Conservation (phyloP, 2,329 filamentous ascomycete species). For the Cladophialophora exuberans region DNA sequence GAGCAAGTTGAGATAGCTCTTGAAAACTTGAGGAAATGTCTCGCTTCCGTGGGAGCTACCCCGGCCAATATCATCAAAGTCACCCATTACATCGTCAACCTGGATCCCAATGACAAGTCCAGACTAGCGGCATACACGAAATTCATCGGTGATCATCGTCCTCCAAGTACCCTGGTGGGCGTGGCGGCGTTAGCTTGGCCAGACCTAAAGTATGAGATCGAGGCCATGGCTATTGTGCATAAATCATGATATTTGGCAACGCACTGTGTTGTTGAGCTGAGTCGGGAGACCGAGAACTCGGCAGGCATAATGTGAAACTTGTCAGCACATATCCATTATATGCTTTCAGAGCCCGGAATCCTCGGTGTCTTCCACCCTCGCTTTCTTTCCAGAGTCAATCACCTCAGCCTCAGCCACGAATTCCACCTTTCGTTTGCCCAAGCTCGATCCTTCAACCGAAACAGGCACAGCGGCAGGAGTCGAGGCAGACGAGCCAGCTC, state of each 20-base stretch:
- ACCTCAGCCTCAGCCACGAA: constrained; percentile 28
- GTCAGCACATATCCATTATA: not conserved
- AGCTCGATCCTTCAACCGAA: constrained; percentile 14
- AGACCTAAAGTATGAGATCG: constrained; percentile 25
- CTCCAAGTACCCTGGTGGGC: constrained; percentile 23
- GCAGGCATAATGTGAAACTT: not conserved
- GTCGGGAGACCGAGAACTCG: not conserved
- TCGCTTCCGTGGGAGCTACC: constrained; percentile 21
- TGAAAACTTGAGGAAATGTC: constrained; percentile 24
- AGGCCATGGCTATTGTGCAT: constrained; percentile 25
- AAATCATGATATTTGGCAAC: not conserved
- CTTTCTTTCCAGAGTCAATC: constrained; percentile 22
- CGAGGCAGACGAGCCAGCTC: constrained; percentile 24
- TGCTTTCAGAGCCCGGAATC: constrained; percentile 17
- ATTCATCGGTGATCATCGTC: constrained; percentile 20
- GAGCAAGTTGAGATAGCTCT: constrained; percentile 26
- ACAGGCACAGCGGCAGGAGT: constrained; percentile 19
- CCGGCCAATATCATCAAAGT: constrained; percentile 25
- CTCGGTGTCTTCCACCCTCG: constrained; percentile 26
- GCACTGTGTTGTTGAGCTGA: not conserved
- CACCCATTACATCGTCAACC: constrained; percentile 26
- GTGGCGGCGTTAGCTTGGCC: constrained; percentile 22
- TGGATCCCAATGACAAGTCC: constrained; percentile 19
- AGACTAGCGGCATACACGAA: constrained; percentile 16
- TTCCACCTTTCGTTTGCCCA: constrained; percentile 33